Conservation (phyloP, 2,329 filamentous ascomycete genomes). For the Coniella lustricola region DNA sequence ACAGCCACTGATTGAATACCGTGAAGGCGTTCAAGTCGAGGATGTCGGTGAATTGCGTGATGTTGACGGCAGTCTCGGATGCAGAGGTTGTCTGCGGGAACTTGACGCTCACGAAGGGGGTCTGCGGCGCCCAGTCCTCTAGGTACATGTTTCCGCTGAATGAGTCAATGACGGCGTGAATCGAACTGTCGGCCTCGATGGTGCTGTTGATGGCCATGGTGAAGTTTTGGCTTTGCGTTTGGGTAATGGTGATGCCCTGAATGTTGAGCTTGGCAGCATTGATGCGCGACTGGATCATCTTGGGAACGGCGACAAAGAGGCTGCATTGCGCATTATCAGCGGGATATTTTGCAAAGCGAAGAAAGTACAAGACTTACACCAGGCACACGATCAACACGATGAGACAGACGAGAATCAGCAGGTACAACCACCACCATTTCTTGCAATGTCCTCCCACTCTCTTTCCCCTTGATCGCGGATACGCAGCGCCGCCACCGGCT, state of each 20-base stretch:
- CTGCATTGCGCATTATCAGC: constrained; percentile 25
- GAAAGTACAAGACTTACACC: constrained; percentile 39
- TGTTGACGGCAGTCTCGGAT: constrained; percentile 43
- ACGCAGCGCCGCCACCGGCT: neutral
- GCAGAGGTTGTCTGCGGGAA: constrained; percentile 47
- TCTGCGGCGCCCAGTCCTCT: constrained; percentile 38
- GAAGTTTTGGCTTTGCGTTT: constrained; percentile 38
- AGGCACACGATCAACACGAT: constrained; percentile 50
- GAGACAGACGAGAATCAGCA: constrained; percentile 43
- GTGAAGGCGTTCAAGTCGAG: constrained; percentile 41
- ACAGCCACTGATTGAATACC: constrained; percentile 48
- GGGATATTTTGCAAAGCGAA: neutral
- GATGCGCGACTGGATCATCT: constrained; percentile 50
- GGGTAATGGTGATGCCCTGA: constrained; percentile 42
- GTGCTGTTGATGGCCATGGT: constrained; percentile 50
- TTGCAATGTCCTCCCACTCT: constrained; percentile 40
- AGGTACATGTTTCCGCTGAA: constrained; percentile 51
- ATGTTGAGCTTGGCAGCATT: constrained; percentile 46
- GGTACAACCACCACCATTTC: constrained; percentile 55
- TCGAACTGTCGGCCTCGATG: constrained; percentile 43
- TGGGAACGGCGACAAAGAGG: constrained; percentile 49
- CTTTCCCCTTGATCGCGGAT: constrained; percentile 3
- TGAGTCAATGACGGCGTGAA: constrained; percentile 43
- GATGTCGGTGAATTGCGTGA: constrained; percentile 43
- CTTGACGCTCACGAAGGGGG: constrained; percentile 41